Base-by-base conservation (phyloP, 2,329 filamentous ascomycete species). In the Macrophomina pseudophaseolina region DNA sequence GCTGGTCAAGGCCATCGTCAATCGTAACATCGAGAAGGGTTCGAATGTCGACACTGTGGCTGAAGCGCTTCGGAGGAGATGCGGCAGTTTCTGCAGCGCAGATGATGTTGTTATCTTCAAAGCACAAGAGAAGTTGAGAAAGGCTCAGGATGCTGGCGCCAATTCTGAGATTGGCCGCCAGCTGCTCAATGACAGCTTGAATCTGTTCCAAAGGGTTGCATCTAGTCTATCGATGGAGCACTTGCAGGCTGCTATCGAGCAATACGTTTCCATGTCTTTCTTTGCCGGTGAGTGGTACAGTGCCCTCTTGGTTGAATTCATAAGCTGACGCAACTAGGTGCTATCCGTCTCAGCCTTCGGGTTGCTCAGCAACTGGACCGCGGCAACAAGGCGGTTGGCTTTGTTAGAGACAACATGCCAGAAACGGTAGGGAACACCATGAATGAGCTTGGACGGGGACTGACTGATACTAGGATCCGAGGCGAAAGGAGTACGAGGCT, bases 71-170 rank as follows among this genome's bases (percentile, higher is more conserved):
- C 88, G 95, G 54, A 87, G 95, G 72, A 88, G 94, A 72, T 99
- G 95, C 72, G 96, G 95, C 69, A 97, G 91, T 79, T 99, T 99
- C 85, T 99, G 95, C 78, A 97, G 94, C 74, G 90, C 94, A 0
- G 94, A 99, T 70, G 95, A 99, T 80, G 95, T 98, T 1, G 89
- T 98, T 70, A 94, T 97, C 71, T 99, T 99, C 88, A 98, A 97
- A 80, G 95, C 95, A 0, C 94, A 98, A 76, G 95, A 99, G 78
- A 91, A 94, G 73, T 83, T 98, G 64, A 96, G 97, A 83, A 88
- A 92, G 71, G 94, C 94, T 0, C 89, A 90, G 2, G 94, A 97
- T 76, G 88, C 91, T 56, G 88, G 89, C 9, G 82, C 85, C 4
- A 92, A 93, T 73, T 88, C 88, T 4, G 94, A 94, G 71, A 84